Conservation (phyloP, 768 basidiomycete species). For the Pleurotus platypus region DNA sequence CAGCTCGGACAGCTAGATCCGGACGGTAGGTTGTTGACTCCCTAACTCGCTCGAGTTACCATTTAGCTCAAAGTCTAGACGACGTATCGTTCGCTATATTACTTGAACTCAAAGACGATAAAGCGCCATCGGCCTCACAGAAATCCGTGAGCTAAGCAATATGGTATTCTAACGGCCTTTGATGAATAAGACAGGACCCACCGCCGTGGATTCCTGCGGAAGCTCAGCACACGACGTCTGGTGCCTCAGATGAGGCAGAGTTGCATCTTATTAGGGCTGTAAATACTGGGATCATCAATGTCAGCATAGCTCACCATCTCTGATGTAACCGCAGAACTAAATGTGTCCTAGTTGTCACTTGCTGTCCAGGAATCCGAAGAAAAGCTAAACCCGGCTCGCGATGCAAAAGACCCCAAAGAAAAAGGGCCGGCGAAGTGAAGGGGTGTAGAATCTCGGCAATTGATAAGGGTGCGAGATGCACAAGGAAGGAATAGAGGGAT, state of each 20-base stretch:
- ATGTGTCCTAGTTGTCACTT: constrained; percentile 54
- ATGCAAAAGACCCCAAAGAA: constrained; percentile 9
- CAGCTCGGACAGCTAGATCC: constrained; percentile 58
- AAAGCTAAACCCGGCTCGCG: constrained; percentile 43
- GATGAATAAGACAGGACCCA: constrained; percentile 41
- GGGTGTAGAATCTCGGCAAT: too few relatives aligned
- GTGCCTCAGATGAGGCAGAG: constrained; percentile 61
- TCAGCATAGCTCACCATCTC: constrained; percentile 24
- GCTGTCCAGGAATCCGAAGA: constrained; percentile 78
- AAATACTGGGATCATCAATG: constrained; percentile 82
- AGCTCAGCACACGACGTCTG: constrained; percentile 63
- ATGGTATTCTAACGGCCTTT: not conserved
- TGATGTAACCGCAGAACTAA: not conserved
- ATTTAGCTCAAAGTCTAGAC: constrained; percentile 30
- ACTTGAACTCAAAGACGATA: constrained; percentile 74
- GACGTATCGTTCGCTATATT: constrained; percentile 79
- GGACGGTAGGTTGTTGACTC: constrained; percentile 35
- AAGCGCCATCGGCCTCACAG: constrained; percentile 46
- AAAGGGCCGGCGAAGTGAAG: not conserved
- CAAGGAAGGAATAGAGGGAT: too few relatives aligned
- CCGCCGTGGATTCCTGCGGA: constrained; percentile 81
- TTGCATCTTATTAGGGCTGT: constrained; percentile 75
- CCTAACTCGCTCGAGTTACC: not conserved
- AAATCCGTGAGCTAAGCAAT: constrained; percentile 33
- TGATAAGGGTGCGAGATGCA: too few relatives aligned